Evolutionary conservation across 148 eudicot genomes (phyloP).

Genomic region (Spergularia marina): DNA sequence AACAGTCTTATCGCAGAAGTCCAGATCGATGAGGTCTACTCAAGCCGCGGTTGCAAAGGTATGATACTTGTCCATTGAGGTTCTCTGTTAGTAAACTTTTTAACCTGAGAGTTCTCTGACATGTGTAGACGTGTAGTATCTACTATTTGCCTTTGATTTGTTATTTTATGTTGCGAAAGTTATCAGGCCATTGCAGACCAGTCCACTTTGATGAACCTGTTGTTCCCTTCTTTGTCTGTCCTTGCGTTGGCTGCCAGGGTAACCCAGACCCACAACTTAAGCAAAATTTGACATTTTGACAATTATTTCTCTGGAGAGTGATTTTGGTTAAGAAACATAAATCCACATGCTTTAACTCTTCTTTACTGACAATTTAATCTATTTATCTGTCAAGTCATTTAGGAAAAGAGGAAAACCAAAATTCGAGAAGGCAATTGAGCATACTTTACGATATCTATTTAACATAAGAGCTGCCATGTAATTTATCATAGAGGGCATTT

Average conservation of each 20-base stretch:
- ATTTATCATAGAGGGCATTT: too few relatives aligned
- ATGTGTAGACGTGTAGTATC: neutral
- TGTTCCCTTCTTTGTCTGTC: neutral
- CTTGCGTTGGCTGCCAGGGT: neutral
- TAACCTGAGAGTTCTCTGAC: neutral
- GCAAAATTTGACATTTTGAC: too few relatives aligned
- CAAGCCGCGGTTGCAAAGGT: conserved; percentile 54
- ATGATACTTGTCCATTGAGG: conserved; percentile 14
- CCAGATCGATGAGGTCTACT: conserved; percentile 61
- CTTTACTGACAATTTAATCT: neutral
- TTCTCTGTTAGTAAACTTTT: neutral
- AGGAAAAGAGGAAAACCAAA: neutral
- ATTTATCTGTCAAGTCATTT: neutral
- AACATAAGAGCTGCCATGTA: too few relatives aligned
- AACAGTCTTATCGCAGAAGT: conserved; percentile 46
- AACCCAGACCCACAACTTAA: neutral
- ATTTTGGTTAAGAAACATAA: neutral
- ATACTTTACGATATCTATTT: too few relatives aligned
- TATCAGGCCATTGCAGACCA: neutral
- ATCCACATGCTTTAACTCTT: neutral
- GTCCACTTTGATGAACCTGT: neutral
- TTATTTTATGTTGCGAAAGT: neutral
- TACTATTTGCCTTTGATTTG: neutral
- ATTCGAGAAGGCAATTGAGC: neutral
- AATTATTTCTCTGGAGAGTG: too few relatives aligned